A percentile compares a stretch with the other conserved stretches of the same genome.
phyloP scores from a whole-genome alignment of 305 asterid genomes.

The Andrographis paniculata region DNA sequence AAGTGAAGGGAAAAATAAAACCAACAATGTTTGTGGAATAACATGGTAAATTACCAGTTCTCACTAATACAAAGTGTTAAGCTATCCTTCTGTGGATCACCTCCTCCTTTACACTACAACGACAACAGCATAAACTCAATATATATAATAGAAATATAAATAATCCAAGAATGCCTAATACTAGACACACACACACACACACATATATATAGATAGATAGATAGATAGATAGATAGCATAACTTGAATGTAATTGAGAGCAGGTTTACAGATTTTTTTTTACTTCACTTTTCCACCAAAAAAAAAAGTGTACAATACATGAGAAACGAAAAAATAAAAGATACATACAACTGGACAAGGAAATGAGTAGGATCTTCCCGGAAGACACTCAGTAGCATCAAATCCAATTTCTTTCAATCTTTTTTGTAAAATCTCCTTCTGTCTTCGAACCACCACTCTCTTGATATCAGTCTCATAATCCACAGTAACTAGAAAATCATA shows the following conservation, averaged over 20 bases:
- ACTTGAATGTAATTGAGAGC: not conserved
- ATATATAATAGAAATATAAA: slow-evolving; percentile 4
- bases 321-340: slow-evolving; percentile 10
- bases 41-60: slow-evolving; percentile 47
- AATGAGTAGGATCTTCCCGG: slow-evolving; percentile 51
- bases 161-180: not conserved
- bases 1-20: not conserved
- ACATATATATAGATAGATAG: too few species aligned
- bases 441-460: slow-evolving; percentile 24
- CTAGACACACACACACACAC: too few species aligned
- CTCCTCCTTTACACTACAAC: slow-evolving; percentile 81
- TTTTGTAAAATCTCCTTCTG: slow-evolving; percentile 24
- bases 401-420: slow-evolving; percentile 45
- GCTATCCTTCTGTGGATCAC: slow-evolving; percentile 51
- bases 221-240: not conserved
- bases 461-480: slow-evolving; percentile 28
- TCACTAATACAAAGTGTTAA: slow-evolving; percentile 47
- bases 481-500: slow-evolving; percentile 23
- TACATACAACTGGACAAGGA: slow-evolving; percentile 55
- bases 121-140: slow-evolving; percentile 17
- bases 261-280: too few species aligned
- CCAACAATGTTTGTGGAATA: slow-evolving; percentile 9
- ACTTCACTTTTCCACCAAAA: not conserved
- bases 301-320: not conserved
- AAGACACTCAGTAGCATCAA: slow-evolving; percentile 26